Evolutionary conservation across 192 early-diverging fungal genomes (phyloP), one percentile per base, ranked within the genome.

Genomic region (Coemansia pectinata): DNA sequence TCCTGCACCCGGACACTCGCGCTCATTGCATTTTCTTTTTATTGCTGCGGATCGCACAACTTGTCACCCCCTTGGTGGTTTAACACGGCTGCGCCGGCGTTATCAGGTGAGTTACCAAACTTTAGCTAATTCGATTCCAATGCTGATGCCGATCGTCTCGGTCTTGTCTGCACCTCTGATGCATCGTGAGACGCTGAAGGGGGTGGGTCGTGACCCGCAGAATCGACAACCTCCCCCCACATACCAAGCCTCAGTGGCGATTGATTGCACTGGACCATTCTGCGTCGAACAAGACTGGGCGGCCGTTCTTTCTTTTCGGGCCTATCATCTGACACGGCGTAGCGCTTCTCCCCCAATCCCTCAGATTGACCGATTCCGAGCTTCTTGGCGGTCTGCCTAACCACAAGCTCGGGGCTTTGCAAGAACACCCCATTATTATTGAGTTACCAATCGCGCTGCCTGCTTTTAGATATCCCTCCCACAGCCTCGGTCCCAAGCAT

Each of bases 181-280:
- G 52, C 52, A 53, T 53, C 52, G 27, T 53, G 52, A 29, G 52
- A 53, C 25, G 52, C 52, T 31, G 12, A 23, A 53, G 52, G 52
- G 45, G 52, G 52, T 15, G 52, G 52, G 52, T 53, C 12, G 52
- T 29, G 52, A 53, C 52, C 52, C 52, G 52, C 3, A 15, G 45
- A 53, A 53, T 53, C 52, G 52, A 53, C 47, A 6, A 44, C 19
- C 47, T 21, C 47, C 47, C 52, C 52, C 11, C 23, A 21, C 52
- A 11, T 53, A 53, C 25, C 52, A 53, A 53, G 52, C 52, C 52
- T 53, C 25, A 5, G 52, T 53, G 52, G 23, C 52, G 52, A 53
- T 53, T 53, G 52, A 17, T 53, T 53, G 52, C 52, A 14, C 12
- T 25, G 50, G 50, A 53, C 50, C 11, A 23, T 53, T 53, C 50